Evolutionary conservation across 805 yeast species (phyloP), one percentile per base, ranked within the genome.

Genomic region (Wickerhamiella brachini): DNA sequence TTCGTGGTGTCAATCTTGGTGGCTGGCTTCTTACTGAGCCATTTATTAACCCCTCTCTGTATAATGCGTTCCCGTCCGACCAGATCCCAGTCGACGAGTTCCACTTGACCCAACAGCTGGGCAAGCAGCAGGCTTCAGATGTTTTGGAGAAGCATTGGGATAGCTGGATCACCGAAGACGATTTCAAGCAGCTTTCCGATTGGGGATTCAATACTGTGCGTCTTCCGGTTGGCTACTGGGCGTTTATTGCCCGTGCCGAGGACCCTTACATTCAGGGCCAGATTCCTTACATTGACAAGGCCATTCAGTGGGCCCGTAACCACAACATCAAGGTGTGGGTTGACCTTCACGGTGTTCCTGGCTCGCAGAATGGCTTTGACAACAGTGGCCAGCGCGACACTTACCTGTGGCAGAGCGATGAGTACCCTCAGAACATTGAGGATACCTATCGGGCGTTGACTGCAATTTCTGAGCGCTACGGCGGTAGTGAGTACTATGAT

Each of bases 221-320:
- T 61, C 82, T 89, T 53, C 97, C 97, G 45, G 78, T 89, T 51
- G 96, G 96, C 10, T 89, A 89, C 70, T 90, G 97, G 97, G 95
- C 95, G 9, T 86, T 85, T 65, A 62, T 73, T 47, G 61, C 67
- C 7, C 69, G 77, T 45, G 76, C 71, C 20, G 71, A 71, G 50
- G 97, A 89, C 64, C 95, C 97, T 2, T 89, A 86, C 61, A 93
- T 87, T 34, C 79, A 75, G 62, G 97, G 97, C 34, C 95, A 85
- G 67, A 77, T 69, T 52, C 64, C 68, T 8, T 85, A 83, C 65
- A 68, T 89, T 50, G 94, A 85, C 61, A 68, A 74, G 61, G 95
- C 95, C 15, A 68, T 89, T 43, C 74, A 63, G 17, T 90, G 96
- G 96, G 79, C 85, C 44, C 65, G 77, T 47, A 68, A 71, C 17